These are phyloP conservation scores for Eremothecium cymbalariae DNA, from an alignment of 1,139 yeast genomes.

Conservation along the genomic window DNA sequence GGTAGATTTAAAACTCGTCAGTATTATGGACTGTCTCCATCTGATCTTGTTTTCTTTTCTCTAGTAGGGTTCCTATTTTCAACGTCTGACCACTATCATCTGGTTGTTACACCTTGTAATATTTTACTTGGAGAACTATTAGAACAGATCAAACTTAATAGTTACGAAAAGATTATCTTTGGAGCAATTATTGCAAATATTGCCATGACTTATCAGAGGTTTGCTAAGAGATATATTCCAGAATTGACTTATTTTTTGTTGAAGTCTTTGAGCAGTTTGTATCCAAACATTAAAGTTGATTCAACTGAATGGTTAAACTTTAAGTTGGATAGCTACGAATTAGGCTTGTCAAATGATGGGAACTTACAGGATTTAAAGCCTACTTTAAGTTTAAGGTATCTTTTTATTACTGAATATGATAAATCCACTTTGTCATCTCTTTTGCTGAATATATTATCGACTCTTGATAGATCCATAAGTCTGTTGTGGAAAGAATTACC, in stretches of 20 bases:
- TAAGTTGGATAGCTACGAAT: conserved; percentile 20
- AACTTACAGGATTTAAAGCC: conserved; percentile 12
- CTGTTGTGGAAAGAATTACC: conserved; percentile 57
- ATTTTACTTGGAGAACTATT: conserved; percentile 66
- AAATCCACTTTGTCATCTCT: conserved; percentile 32
- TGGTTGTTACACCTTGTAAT: conserved; percentile 77
- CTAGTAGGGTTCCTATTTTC: conserved; percentile 75
- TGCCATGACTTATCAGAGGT: conserved; percentile 61
- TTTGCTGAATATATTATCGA: conserved; percentile 26
- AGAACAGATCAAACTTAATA: conserved; percentile 40
- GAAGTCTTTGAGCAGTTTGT: conserved; percentile 40
- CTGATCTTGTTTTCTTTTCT: conserved; percentile 59
- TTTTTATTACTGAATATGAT: conserved; percentile 19
- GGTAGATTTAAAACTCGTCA: conserved; percentile 34
- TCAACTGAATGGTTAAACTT: conserved; percentile 11
- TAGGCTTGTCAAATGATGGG: conserved; percentile 19
- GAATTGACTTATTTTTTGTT: conserved; percentile 61
- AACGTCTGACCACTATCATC: conserved; percentile 92
- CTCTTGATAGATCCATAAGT: conserved; percentile 27
- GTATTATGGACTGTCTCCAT: conserved; percentile 19
- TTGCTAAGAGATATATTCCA: conserved; percentile 75
- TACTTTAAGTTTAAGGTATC: conserved; percentile 18
- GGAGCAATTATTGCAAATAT: conserved; percentile 61
- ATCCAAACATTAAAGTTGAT: conserved; percentile 30
- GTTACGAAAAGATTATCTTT: conserved; percentile 36